Evolutionary conservation across 768 basidiomycete genomes (phyloP), one percentile per base, ranked within the genome.

Genomic region (Piloderma croceum): DNA sequence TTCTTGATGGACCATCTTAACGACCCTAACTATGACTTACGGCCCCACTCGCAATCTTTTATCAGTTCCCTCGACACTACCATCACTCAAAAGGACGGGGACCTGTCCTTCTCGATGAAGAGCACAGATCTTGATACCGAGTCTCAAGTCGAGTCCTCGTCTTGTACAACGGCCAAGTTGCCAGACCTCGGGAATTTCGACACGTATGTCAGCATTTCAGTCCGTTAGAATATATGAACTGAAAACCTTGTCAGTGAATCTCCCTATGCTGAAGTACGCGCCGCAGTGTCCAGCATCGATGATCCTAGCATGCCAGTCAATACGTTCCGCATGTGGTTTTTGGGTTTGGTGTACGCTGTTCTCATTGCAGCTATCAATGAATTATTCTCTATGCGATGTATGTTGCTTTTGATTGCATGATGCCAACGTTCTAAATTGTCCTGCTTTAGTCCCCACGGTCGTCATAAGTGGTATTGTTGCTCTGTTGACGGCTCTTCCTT

Each of bases 341-440:
- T 93, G 34, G 91, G 92, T 36, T 41, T 90, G 12, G 46, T 74
- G 24, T 86, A 76, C 72, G 73, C 84, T 4, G 73, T 86, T 24
- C 47, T 87, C 52, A 69, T 79, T 39, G 68, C 79, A 4, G 71
- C 76, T 19, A 58, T 81, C 37, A 84, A 88, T 52, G 84, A 83
- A 45, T 83, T 85, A 63, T 81, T 85, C 63, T 81, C 75, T 69
- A 84, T 86, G 62, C 79, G 82, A 12, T 83, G 76, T 52, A 85
- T 86, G 3, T 71, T 72, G 23, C 77, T 87, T 10, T 64, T 13
- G 10, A 25, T 29, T 49, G 7, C 15, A n/a, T 45, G 45, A 41
- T 31, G 31, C 34, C 15, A 36, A 21, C 17, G 5, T 2, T 15
- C 6, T 5, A 41, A 34, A n/a, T 6, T n/a, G n/a, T 23, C 2